Evolutionary conservation across 2,329 filamentous ascomycete species (phyloP).

Genomic region (Myriosclerotinia scirpicola): DNA sequence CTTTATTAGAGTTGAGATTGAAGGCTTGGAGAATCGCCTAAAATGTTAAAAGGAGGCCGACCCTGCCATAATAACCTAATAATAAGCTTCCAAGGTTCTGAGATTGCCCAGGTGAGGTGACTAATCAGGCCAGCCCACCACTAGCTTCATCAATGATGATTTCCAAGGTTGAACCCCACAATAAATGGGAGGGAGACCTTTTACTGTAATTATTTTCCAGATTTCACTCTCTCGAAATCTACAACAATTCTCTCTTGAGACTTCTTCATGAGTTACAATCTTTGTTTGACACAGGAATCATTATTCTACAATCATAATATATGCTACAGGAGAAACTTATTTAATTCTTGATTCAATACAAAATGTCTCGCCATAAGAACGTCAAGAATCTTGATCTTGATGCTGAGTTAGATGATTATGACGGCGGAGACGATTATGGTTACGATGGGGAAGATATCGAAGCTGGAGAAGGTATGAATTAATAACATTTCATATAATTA

Average conservation of each 20-base stretch:
- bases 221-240: no score
- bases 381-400: constrained; percentile 46
- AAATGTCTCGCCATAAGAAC: constrained; percentile 45
- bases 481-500: not conserved
- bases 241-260: not conserved
- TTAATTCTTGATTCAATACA: constrained; percentile 19
- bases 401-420: constrained; percentile 51
- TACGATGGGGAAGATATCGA: constrained; percentile 41
- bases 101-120: not conserved
- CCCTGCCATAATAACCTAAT: no score
- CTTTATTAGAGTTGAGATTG: no score
- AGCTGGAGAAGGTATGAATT: constrained; percentile 39
- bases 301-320: not conserved
- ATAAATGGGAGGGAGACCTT: no score
- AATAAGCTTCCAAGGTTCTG: no score
- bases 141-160: constrained; percentile 6
- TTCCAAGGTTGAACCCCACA: no score
- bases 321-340: not conserved
- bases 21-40: no score
- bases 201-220: no score
- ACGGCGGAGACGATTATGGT: constrained; percentile 47
- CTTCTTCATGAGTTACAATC: not conserved
- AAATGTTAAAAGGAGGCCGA: no score
- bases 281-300: not conserved
- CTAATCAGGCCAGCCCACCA: constrained; percentile 1